These are phyloP conservation scores for Francoa sonchifolia DNA, from an alignment of 441 rosid species.

Conservation along the genomic window DNA sequence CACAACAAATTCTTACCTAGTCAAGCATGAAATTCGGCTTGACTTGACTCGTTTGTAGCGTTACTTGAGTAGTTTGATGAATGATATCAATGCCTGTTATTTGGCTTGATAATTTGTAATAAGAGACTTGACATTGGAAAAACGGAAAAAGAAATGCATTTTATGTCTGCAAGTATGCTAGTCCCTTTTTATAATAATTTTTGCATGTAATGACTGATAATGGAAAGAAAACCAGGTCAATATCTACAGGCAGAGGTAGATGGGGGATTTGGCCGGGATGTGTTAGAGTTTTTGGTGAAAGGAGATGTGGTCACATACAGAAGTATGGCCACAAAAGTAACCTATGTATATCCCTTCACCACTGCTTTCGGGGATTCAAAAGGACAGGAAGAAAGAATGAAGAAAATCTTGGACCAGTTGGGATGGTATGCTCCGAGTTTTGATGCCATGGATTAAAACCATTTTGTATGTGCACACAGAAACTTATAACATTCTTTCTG, in stretches of 20 bases:
- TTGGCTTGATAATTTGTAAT: too few relatives aligned
- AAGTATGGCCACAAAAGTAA: conserved; percentile 64
- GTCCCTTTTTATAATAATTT: neutral
- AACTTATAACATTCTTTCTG: too few relatives aligned
- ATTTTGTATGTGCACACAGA: too few relatives aligned
- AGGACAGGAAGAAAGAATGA: conserved; percentile 69
- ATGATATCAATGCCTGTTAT: too few relatives aligned
- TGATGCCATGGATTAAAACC: conserved; percentile 55
- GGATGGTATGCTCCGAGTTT: conserved; percentile 77
- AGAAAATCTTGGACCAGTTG: conserved; percentile 47
- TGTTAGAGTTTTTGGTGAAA: conserved; percentile 67
- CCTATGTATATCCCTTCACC: conserved; percentile 80
- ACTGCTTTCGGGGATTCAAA: conserved; percentile 81
- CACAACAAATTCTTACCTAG: too few relatives aligned
- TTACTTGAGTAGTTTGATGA: too few relatives aligned
- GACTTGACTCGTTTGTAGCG: too few relatives aligned
- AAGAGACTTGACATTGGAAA: too few relatives aligned
- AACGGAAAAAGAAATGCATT: too few relatives aligned
- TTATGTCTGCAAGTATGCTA: too few relatives aligned
- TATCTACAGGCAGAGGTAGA: conserved; percentile 65
- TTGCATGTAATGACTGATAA: neutral
- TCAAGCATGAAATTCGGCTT: too few relatives aligned
- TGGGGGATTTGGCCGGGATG: conserved; percentile 62
- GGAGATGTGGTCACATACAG: conserved; percentile 68
- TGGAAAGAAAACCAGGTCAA: conserved; percentile 26